These are phyloP conservation scores for Globisporangium recalcitrans DNA, from an alignment of 352 stramenopile genomes.

Conservation along the genomic window DNA sequence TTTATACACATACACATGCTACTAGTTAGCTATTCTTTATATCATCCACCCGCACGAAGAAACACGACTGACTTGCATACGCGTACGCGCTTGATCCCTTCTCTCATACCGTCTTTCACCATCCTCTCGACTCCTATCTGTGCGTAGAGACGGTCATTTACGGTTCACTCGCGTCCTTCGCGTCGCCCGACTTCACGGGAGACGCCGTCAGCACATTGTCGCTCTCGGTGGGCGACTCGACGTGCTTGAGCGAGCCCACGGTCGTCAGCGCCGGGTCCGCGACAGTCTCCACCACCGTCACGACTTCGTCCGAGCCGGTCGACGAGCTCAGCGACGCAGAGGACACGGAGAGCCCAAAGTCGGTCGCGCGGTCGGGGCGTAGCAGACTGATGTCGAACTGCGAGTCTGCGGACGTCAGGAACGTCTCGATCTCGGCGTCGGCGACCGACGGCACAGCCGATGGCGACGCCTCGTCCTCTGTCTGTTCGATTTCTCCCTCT, in stretches of 20 bases:
- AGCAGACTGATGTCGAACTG: conserved; percentile 74
- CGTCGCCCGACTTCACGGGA: background rate
- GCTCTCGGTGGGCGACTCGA: background rate
- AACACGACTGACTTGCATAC: background rate
- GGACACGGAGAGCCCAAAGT: conserved; percentile 54
- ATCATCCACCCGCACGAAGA: background rate
- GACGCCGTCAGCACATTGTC: background rate
- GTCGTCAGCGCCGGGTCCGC: conserved; percentile 19
- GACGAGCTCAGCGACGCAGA: conserved; percentile 59
- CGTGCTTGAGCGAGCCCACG: background rate
- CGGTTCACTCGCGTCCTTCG: background rate
- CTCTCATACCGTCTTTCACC: background rate
- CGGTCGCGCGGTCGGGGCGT: conserved; percentile 56
- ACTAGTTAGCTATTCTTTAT: background rate
- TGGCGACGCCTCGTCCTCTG: conserved; percentile 15
- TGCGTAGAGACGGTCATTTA: background rate
- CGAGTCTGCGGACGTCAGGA: conserved; percentile 43
- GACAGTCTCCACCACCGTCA: conserved; percentile 27
- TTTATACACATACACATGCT: conserved; percentile 8
- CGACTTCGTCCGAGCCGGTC: conserved; percentile 20
- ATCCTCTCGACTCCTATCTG: background rate
- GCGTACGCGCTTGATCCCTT: background rate
- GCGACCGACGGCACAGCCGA: conserved; percentile 18
- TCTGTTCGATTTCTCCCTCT: conserved; percentile 28
- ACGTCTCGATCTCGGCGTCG: conserved; percentile 36